These are phyloP conservation scores for Trichaptum fuscoviolaceum DNA, from an alignment of 768 basidiomycete genomes.

Conservation along the genomic window DNA sequence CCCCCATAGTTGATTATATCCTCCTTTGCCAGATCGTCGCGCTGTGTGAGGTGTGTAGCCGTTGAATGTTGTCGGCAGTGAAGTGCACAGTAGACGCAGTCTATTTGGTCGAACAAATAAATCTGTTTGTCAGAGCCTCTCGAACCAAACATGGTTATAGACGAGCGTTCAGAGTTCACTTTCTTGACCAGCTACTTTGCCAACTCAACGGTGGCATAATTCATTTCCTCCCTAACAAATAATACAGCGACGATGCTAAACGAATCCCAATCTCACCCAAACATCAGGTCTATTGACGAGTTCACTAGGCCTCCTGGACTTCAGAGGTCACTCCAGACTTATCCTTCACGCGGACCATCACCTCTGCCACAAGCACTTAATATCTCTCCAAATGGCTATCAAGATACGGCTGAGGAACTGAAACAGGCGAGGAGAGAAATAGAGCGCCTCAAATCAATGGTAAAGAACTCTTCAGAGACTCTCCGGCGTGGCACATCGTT, in stretches of 20 bases:
- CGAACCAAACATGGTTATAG: neutral
- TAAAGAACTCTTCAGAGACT: neutral
- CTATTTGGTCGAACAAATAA: neutral
- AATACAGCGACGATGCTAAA: neutral
- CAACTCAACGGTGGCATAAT: neutral
- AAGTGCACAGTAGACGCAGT: neutral
- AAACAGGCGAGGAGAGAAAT: constrained; percentile 7
- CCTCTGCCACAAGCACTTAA: neutral
- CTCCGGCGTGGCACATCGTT: neutral
- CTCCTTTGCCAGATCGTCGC: neutral
- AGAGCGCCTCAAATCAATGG: constrained; percentile 6
- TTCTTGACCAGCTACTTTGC: neutral
- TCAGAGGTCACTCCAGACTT: neutral
- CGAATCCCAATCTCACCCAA: neutral
- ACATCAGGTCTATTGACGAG: neutral
- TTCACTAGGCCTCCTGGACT: neutral
- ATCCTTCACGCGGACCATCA: constrained; percentile 1
- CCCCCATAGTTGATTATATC: constrained; percentile 44
- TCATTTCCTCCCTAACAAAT: neutral
- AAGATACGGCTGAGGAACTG: constrained; percentile 3
- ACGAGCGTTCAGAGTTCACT: neutral
- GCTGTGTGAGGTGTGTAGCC: neutral
- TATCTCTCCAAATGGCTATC: constrained; percentile 10
- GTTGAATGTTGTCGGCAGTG: neutral
- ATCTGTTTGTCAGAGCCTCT: neutral